Evolutionary conservation across 495 filamentous ascomycete species (phyloP).

Genomic region (Hypoxylon crocopeplum): DNA sequence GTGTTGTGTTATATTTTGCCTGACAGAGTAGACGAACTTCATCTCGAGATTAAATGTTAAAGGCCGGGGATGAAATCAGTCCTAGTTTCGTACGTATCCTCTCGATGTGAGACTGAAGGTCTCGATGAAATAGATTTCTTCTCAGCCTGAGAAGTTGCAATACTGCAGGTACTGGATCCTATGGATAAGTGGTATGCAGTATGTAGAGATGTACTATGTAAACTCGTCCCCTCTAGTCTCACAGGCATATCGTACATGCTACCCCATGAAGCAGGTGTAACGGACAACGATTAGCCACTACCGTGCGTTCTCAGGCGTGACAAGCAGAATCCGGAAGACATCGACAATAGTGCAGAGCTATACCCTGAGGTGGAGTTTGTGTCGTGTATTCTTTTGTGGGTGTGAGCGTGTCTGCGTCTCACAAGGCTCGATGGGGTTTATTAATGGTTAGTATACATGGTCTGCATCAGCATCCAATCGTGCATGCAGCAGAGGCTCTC

Average conservation of each 20-base stretch:
- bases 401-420: constrained; percentile 25
- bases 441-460: constrained; percentile 1
- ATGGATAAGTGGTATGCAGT: constrained; percentile 4
- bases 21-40: too few species aligned
- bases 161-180: too few species aligned
- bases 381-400: constrained; percentile 13
- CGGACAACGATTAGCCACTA: constrained; percentile 32
- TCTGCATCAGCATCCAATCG: constrained; percentile 33
- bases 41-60: too few species aligned
- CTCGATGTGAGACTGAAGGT: too few species aligned
- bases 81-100: too few species aligned
- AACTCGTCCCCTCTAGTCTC: constrained; percentile 5
- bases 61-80: too few species aligned
- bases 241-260: constrained; percentile 28
- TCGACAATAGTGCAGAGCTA: constrained; percentile 17
- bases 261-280: constrained; percentile 38
- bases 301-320: constrained; percentile 17
- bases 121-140: too few species aligned
- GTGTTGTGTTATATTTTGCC: too few species aligned
- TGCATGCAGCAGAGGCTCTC: constrained; percentile 33
- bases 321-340: constrained; percentile 11
- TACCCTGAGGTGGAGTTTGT: constrained; percentile 16
- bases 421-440: constrained; percentile 20
- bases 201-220: neutral
- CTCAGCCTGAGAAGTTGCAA: too few species aligned